Evolutionary conservation across 441 rosid genomes (phyloP).

Genomic region (Jatropha multifida): DNA sequence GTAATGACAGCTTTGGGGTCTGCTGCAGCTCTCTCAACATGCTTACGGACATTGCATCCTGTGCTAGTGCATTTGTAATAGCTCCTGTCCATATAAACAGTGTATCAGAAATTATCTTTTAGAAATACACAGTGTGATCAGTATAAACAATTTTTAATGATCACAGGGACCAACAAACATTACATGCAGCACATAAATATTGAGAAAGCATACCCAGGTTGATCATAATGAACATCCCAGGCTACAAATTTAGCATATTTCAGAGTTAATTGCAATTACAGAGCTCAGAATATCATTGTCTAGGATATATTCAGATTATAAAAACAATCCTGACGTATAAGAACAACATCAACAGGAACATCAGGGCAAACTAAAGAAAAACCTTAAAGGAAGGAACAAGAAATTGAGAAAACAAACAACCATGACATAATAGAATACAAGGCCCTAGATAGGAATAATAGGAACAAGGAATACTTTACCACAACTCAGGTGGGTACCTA

Average conservation of each 20-base stretch:
- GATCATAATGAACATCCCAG: background rate
- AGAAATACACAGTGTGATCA: background rate
- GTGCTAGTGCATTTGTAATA: constrained; percentile 71
- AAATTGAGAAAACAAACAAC: constrained; percentile 3
- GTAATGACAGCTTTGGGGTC: constrained; percentile 57
- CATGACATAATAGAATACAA: constrained; percentile 2
- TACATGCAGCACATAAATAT: background rate
- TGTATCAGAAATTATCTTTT: constrained; percentile 17
- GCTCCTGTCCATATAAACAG: constrained; percentile 44
- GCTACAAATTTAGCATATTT: background rate
- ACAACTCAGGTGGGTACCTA: background rate
- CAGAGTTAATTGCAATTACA: background rate
- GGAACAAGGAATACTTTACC: background rate
- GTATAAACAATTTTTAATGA: background rate
- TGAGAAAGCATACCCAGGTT: background rate
- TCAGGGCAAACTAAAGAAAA: background rate
- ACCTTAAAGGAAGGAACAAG: background rate
- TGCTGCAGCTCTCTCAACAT: constrained; percentile 68
- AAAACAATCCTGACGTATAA: background rate
- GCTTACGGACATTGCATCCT: constrained; percentile 65
- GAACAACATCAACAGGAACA: background rate
- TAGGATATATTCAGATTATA: background rate
- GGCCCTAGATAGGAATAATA: background rate
- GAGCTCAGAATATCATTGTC: background rate
- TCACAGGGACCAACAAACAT: background rate